Evolutionary conservation across 2,329 filamentous ascomycete genomes (phyloP), one percentile per base, ranked within the genome.

Genomic region (Fusarium marasasianum): DNA sequence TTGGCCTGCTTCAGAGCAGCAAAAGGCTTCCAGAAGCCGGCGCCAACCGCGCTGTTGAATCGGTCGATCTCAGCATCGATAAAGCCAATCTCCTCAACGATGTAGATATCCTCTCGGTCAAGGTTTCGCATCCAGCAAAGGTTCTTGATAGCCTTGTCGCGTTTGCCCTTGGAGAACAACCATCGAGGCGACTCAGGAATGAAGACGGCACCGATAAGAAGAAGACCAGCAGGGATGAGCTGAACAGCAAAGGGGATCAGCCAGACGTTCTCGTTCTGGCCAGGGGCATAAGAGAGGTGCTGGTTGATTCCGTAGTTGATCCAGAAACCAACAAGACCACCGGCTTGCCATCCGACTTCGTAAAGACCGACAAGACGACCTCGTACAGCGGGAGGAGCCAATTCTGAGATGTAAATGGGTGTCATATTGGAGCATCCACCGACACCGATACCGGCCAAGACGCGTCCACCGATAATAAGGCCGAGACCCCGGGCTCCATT

Each of bases 21-120:
- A 83, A 94, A 93, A 0, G 92, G 92, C 82, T 91, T 91, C 90
- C 91, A 94, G 86, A 95, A 94, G 7, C 93, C 93, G 22, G 89
- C 82, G 14, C 93, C 93, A 51, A 94, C 89, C 37, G 88, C 87
- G 6, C 84, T 79, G 51, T 88, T 85, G 81, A 92, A 92, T 24
- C 89, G 83, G 71, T 94, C 91, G 24, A 94, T 83, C 18, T 93
- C 92, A 22, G 88, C 86, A 58, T 95, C 92, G 69, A 95, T 92
- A 71, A 88, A 91, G 63, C 87, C 86, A 31, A 95, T 85, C 81
- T 95, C 93, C 79, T 95, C 92, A 4, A 92, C 83, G 66, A 95
- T 91, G 80, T 95, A 94, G 20, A 85, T 82, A 71, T 93, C 86
- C 11, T 87, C 84, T 0, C 82, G 79, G 14, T 84, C 80, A 5